Conservation (phyloP, 441 rosid genomes). For the Biscutella laevigata region DNA sequence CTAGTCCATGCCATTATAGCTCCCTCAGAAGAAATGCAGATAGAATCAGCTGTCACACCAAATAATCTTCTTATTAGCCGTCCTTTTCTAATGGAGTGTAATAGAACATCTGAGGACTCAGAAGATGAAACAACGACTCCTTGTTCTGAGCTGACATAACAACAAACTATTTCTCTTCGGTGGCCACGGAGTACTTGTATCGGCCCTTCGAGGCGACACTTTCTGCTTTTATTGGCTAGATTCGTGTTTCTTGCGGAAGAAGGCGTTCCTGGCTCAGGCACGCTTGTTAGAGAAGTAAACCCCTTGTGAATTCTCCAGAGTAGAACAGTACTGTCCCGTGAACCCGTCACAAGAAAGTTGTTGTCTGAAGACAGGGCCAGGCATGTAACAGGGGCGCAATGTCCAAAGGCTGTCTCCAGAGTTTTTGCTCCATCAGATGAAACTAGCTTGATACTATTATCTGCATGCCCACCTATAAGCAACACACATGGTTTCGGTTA, state of each 20-base stretch:
- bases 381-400: constrained; percentile 97
- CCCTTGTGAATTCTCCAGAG: constrained; percentile 85
- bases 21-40: constrained; percentile 80
- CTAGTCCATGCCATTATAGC: constrained; percentile 75
- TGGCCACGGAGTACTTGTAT: constrained; percentile 92
- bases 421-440: constrained; percentile 90
- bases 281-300: constrained; percentile 41
- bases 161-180: constrained; percentile 54
- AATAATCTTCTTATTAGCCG: constrained; percentile 75
- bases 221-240: constrained; percentile 46
- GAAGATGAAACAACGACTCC: constrained; percentile 83
- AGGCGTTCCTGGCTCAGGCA: constrained; percentile 49
- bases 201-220: constrained; percentile 81
- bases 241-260: constrained; percentile 39
- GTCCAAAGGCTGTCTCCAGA: constrained; percentile 78
- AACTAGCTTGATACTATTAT: constrained; percentile 80
- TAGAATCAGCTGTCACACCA: constrained; percentile 69
- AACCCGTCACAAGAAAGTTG: constrained; percentile 87
- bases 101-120: constrained; percentile 53
- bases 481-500: constrained; percentile 14
- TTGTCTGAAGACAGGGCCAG: constrained; percentile 84
- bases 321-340: constrained; percentile 73
- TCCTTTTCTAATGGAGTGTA: constrained; percentile 87
- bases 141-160: constrained; percentile 84
- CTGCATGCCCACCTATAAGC: constrained; percentile 84